A percentile compares a stretch with the other conserved stretches of the same genome.
Evolutionary conservation across 1,284 basidiomycete species (phyloP).

Genomic region (Apiotrichum laibachii): DNA sequence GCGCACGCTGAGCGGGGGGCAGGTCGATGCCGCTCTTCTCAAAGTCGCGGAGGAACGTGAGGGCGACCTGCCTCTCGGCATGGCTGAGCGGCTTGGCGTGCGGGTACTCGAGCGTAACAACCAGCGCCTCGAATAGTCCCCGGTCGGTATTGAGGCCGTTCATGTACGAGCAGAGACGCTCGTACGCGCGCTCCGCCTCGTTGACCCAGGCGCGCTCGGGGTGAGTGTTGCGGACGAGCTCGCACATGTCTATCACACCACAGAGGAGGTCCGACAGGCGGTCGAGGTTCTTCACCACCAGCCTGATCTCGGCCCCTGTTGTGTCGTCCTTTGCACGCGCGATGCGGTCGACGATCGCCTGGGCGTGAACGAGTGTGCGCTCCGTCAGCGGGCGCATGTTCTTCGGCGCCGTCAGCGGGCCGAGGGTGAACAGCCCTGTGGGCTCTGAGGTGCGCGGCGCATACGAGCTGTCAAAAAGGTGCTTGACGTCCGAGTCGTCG

Average conservation of each 20-base stretch:
- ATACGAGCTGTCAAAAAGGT: constrained; percentile 17
- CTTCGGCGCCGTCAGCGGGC: constrained; percentile 35
- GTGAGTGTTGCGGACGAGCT: constrained; percentile 89
- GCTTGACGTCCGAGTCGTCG: constrained; percentile 16
- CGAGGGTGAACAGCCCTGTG: constrained; percentile 46
- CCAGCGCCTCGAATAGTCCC: constrained; percentile 71
- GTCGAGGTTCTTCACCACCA: constrained; percentile 90
- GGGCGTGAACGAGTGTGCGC: constrained; percentile 42
- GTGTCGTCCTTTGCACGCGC: constrained; percentile 41
- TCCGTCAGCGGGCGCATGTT: constrained; percentile 41
- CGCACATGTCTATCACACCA: constrained; percentile 93
- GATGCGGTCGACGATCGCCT: constrained; percentile 52
- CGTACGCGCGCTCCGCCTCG: constrained; percentile 83
- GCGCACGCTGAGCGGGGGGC: constrained; percentile 68
- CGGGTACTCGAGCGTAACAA: constrained; percentile 45
- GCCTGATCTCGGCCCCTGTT: constrained; percentile 61
- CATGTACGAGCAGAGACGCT: constrained; percentile 93
- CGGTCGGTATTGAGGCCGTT: constrained; percentile 94
- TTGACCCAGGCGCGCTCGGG: constrained; percentile 79
- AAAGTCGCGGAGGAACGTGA: constrained; percentile 94
- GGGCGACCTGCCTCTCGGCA: constrained; percentile 66
- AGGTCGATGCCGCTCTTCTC: constrained; percentile 95
- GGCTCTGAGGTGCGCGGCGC: constrained; percentile 16
- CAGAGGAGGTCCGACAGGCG: constrained; percentile 92
- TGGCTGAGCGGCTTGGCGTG: constrained; percentile 41